Conservation (phyloP, 169 alveolate genomes). For the Pseudocohnilembus persalinus region DNA sequence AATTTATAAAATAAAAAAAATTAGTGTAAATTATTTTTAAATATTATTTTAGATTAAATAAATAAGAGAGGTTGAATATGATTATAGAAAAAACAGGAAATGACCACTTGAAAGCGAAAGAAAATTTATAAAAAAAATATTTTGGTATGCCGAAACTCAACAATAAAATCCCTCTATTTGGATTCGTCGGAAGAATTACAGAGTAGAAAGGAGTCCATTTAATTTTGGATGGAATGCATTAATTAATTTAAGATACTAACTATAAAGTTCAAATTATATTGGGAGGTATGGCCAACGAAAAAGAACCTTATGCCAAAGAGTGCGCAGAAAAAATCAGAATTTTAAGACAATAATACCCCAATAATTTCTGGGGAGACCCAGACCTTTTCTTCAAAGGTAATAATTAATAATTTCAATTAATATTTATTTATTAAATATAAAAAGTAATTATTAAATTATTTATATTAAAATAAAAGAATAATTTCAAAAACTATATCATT, state of each 20-base stretch:
- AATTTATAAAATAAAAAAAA: too few relatives aligned
- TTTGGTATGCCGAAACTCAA: conserved; percentile 76
- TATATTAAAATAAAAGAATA: too few relatives aligned
- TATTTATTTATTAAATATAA: neutral
- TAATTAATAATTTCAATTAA: neutral
- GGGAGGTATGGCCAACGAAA: conserved; percentile 88
- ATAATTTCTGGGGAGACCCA: conserved; percentile 92
- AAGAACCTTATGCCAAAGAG: conserved; percentile 85
- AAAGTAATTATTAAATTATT: too few relatives aligned
- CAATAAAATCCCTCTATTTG: conserved; percentile 76
- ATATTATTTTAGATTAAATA: too few relatives aligned
- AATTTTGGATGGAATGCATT: conserved; percentile 88
- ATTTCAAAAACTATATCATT: too few relatives aligned
- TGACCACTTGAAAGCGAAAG: conserved; percentile 84
- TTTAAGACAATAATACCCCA: conserved; percentile 77
- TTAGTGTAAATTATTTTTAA: too few relatives aligned
- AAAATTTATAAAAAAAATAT: conserved; percentile 78
- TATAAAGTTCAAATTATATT: conserved; percentile 85
- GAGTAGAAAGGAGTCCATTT: conserved; percentile 91
- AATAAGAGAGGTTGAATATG: conserved; percentile 66
- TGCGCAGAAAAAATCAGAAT: conserved; percentile 73
- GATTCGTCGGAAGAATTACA: conserved; percentile 91
- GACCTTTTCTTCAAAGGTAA: conserved; percentile 67
- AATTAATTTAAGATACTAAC: conserved; percentile 67
- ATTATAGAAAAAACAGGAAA: conserved; percentile 63